Evolutionary conservation across 257 asterid genomes (phyloP).

Genomic region (Solanum infundibuliforme): DNA sequence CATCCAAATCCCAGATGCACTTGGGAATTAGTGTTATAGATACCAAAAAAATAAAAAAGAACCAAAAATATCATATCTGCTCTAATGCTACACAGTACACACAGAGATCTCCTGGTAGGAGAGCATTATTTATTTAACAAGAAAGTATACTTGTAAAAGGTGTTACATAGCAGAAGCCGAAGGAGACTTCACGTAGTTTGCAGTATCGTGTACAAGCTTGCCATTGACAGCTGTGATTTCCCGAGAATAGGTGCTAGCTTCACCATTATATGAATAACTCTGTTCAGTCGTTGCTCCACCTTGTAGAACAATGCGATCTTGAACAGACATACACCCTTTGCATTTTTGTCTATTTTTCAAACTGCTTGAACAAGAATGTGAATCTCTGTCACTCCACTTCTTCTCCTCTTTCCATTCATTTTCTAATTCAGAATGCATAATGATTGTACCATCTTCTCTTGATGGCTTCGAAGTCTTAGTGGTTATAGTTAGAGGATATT

Average conservation of each 20-base stretch:
- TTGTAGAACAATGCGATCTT: slow-evolving; percentile 40
- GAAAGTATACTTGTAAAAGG: background rate
- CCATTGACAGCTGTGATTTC: slow-evolving; percentile 33
- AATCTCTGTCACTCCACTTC: background rate
- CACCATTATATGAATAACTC: slow-evolving; percentile 22
- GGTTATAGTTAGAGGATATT: slow-evolving; percentile 41
- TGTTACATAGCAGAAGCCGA: background rate
- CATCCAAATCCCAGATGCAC: background rate
- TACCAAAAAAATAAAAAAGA: background rate
- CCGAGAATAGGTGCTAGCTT: slow-evolving; percentile 29
- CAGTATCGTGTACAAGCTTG: slow-evolving; percentile 17
- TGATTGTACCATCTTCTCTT: slow-evolving; percentile 14
- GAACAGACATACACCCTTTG: slow-evolving; percentile 56
- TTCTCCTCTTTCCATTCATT: slow-evolving; percentile 34
- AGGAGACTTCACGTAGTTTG: background rate
- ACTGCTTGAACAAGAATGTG: slow-evolving; percentile 6
- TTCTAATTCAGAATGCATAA: slow-evolving; percentile 29
- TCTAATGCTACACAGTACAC: background rate
- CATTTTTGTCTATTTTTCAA: slow-evolving; percentile 30
- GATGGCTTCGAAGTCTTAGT: slow-evolving; percentile 22
- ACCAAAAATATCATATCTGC: background rate
- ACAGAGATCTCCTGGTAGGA: background rate
- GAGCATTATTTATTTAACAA: background rate
- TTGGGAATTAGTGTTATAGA: background rate
- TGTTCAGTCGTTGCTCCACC: slow-evolving; percentile 44